These are phyloP conservation scores for Trypanosoma brucei DNA, from an alignment of 208 protist species.

Conservation along the genomic window DNA sequence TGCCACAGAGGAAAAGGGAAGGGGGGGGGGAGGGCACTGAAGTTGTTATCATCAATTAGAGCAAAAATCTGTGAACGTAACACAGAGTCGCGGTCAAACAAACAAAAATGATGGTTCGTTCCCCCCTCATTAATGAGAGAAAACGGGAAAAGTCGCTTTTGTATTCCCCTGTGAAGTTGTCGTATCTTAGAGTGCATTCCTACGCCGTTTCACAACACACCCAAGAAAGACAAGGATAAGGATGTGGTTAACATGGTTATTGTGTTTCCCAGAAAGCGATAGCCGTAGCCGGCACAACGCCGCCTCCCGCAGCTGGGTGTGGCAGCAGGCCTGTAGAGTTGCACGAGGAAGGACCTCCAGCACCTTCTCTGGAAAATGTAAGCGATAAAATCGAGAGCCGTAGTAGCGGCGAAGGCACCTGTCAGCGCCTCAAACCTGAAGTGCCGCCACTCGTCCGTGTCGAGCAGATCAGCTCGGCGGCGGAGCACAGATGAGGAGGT, in stretches of 20 bases:
- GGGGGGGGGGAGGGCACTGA: too few species aligned
- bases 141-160: too few species aligned
- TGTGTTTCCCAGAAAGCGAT: conserved; percentile 48
- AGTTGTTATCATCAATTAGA: too few species aligned
- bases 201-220: conserved; percentile 6
- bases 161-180: too few species aligned
- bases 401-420: conserved; percentile 50
- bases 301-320: conserved; percentile 47
- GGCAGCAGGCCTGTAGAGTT: conserved; percentile 37
- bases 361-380: conserved; percentile 39
- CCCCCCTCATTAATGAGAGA: too few species aligned
- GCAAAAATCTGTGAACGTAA: too few species aligned
- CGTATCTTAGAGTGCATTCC: too few species aligned
- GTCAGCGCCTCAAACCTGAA: conserved; percentile 52
- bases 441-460: conserved; percentile 44
- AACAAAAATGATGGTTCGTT: too few species aligned
- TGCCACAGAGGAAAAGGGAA: too few species aligned
- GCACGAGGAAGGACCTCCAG: conserved; percentile 32
- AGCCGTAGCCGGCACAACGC: conserved; percentile 61
- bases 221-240: conserved; percentile 21
- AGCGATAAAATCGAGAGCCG: conserved; percentile 33
- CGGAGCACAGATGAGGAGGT: conserved; percentile 64
- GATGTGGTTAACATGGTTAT: conserved; percentile 41
- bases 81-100: too few species aligned
- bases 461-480: conserved; percentile 42